Conservation (phyloP, 768 basidiomycete species). For the Boletus rufocinnamomeus region DNA sequence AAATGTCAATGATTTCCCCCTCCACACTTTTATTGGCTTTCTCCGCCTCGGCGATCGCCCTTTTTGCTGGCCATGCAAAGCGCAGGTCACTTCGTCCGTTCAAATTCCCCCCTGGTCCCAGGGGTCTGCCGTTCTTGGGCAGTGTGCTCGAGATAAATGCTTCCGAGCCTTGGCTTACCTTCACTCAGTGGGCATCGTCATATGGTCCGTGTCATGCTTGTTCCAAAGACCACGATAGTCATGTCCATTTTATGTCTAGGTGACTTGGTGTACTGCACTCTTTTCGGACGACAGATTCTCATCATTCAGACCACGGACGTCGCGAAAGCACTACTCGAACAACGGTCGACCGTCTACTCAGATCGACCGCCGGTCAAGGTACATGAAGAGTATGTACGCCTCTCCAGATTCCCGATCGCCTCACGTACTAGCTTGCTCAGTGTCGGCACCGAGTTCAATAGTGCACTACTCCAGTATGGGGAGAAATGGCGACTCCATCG, state of each 20-base stretch:
- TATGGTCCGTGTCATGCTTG: slow-evolving; percentile 22
- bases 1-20: slow-evolving; percentile 10
- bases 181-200: slow-evolving; percentile 32
- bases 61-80: slow-evolving; percentile 15
- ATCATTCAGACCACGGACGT: slow-evolving; percentile 34
- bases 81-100: slow-evolving; percentile 6
- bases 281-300: slow-evolving; percentile 37
- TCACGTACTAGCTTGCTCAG: slow-evolving; percentile 14
- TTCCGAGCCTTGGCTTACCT: slow-evolving; percentile 36
- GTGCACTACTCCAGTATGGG: slow-evolving; percentile 32
- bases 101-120: slow-evolving; percentile 33
- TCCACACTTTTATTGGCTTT: slow-evolving; percentile 10
- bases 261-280: slow-evolving; percentile 32
- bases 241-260: slow-evolving; percentile 23
- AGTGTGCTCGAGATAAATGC: slow-evolving; percentile 28
- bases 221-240: background rate
- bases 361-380: slow-evolving; percentile 38
- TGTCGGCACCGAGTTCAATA: slow-evolving; percentile 35
- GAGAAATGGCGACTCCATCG: slow-evolving; percentile 36
- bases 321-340: slow-evolving; percentile 39
- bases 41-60: slow-evolving; percentile 8
- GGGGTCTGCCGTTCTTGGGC: slow-evolving; percentile 34
- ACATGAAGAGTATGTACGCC: slow-evolving; percentile 26
- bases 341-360: slow-evolving; percentile 39
- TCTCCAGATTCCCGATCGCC: background rate